Percentiles rank a stretch among this genome's conserved stretches.
Conservation (phyloP, 305 asterid genomes). For the Rubia tinctorum region DNA sequence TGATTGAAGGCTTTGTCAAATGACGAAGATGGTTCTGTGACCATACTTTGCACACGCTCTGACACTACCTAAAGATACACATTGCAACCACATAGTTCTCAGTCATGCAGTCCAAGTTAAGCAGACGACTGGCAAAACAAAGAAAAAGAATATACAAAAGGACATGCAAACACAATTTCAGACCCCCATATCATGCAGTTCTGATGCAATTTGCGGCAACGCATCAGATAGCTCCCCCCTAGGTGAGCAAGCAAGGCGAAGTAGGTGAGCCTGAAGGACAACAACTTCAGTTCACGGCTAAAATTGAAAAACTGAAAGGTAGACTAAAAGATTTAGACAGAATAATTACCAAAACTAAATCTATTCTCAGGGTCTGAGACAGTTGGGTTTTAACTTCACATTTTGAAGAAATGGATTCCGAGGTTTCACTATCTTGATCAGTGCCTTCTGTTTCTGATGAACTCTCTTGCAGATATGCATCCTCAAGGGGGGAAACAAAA, state of each 20-base stretch:
- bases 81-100: constrained; percentile 1
- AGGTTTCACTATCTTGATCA: constrained; percentile 38
- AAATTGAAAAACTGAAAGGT: constrained; percentile 14
- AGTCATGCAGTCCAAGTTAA: constrained; percentile 3
- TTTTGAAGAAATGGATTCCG: constrained; percentile 42
- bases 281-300: constrained; percentile 25
- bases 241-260: constrained; percentile 84
- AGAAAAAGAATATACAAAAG: constrained; percentile 16
- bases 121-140: neutral
- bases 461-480: constrained; percentile 49
- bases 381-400: constrained; percentile 39
- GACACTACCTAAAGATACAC: constrained; percentile 57
- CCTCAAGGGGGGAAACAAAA: constrained; percentile 34
- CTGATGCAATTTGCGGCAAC: constrained; percentile 79
- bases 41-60: constrained; percentile 69
- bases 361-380: constrained; percentile 55
- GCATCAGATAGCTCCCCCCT: constrained; percentile 78
- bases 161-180: constrained; percentile 20
- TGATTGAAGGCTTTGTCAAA: constrained; percentile 70
- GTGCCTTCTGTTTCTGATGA: constrained; percentile 40
- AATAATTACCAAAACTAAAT: constrained; percentile 72
- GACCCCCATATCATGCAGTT: constrained; percentile 83
- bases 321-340: constrained; percentile 9
- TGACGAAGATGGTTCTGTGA: constrained; percentile 58
- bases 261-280: constrained; percentile 75